These are phyloP conservation scores for Sphaerulina musiva DNA, from an alignment of 2,329 filamentous ascomycete genomes.

Conservation along the genomic window DNA sequence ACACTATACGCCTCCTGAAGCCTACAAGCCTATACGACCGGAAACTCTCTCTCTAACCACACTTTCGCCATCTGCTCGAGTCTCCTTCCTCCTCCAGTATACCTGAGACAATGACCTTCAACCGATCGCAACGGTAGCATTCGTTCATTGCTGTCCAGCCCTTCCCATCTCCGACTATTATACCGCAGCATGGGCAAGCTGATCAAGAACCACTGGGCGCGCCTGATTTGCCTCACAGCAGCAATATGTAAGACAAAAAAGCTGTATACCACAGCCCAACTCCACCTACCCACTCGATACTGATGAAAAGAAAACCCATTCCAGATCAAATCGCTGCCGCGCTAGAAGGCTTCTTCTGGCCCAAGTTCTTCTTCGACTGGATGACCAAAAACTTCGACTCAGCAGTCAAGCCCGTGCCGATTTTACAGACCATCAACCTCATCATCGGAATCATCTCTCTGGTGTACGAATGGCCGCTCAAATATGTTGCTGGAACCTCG, in stretches of 20 bases:
- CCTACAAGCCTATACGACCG: background rate
- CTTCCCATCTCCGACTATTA: constrained; percentile 2
- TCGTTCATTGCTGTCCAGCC: constrained; percentile 12
- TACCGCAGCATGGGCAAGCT: constrained; percentile 73
- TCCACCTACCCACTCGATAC: background rate
- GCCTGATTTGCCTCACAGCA: constrained; percentile 84
- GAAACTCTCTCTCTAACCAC: background rate
- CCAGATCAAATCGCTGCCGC: constrained; percentile 80
- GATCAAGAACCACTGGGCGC: constrained; percentile 99
- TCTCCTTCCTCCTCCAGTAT: background rate
- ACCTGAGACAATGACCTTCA: constrained; percentile 14
- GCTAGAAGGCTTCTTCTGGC: constrained; percentile 91
- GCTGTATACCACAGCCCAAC: background rate
- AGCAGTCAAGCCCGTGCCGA: constrained; percentile 78
- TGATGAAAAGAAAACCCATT: background rate
- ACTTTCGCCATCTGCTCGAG: background rate
- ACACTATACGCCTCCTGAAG: background rate
- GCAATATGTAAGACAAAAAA: constrained; percentile 55
- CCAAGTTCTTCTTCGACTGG: constrained; percentile 98
- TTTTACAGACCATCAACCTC: constrained; percentile 85
- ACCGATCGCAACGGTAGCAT: constrained; percentile 13
- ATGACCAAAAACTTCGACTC: constrained; percentile 81
- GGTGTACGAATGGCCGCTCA: constrained; percentile 85
- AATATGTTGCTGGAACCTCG: constrained; percentile 65
- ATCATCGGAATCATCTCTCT: constrained; percentile 71